phyloP scores from a whole-genome alignment of 192 early-diverging fungal species.

The Backusella psychrophila region DNA sequence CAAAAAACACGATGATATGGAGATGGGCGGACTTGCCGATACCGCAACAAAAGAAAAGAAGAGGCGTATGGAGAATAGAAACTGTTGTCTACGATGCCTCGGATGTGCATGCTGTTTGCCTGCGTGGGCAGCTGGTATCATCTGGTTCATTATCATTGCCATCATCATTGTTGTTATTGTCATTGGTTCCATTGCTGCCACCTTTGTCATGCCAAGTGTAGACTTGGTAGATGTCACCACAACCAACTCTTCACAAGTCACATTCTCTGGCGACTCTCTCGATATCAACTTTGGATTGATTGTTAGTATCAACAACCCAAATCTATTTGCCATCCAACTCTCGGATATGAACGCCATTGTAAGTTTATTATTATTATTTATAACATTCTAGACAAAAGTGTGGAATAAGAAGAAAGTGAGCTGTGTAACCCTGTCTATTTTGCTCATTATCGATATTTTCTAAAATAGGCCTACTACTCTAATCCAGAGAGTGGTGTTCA shows the following conservation, averaged over 20 bases:
- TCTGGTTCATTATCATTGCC: constrained; percentile 23
- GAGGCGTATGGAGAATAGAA: constrained; percentile 10
- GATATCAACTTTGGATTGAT: constrained; percentile 22
- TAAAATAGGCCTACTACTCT: constrained; percentile 48
- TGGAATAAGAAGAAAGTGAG: background rate
- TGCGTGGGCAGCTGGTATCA: constrained; percentile 12
- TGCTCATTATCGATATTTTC: constrained; percentile 11
- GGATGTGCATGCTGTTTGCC: constrained; percentile 32
- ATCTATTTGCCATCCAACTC: constrained; percentile 35
- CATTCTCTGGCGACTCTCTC: background rate
- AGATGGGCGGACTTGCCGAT: background rate
- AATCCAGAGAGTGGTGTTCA: constrained; percentile 19
- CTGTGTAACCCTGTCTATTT: background rate
- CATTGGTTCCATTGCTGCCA: constrained; percentile 28
- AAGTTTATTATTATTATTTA: constrained; percentile 16
- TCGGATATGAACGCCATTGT: constrained; percentile 41
- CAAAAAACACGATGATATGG: background rate
- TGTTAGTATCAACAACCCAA: constrained; percentile 41
- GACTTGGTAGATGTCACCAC: background rate
- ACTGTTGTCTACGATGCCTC: constrained; percentile 5
- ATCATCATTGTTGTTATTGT: constrained; percentile 35
- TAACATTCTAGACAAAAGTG: background rate
- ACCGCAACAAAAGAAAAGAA: background rate
- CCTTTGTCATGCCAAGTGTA: constrained; percentile 35
- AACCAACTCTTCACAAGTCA: background rate